Base-by-base conservation (phyloP, 1,139 yeast genomes). In the Taphrina communis region DNA sequence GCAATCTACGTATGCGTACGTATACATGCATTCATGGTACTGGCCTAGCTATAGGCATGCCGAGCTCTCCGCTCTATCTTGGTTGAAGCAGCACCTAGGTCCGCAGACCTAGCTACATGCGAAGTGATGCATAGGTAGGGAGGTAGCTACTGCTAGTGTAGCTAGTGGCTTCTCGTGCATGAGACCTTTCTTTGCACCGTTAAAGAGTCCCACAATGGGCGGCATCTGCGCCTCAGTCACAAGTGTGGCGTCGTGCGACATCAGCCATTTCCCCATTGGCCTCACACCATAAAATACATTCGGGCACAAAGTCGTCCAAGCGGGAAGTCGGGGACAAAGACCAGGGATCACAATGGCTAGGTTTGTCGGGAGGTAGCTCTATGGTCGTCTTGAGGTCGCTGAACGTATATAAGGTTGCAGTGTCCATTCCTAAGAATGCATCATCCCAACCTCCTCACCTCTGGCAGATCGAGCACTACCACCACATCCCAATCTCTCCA, bases 311-410 rank as follows among this genome's bases (percentile, higher is more conserved):
- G 17, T 44, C 31, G 2, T 12, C 48, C 8, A 12, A 17, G 19
- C n/a, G 48, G 48, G 48, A 42, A 14, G n/a, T 44, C 17, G 48
- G 42, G 53, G 53, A 50, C 53, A 50, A 50, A 50, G 53, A 50
- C 48, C 48, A 2, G 48, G n/a, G 48, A 25, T 25, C 31, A 25
- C 31, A 25, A 25, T 25, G 31, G 31, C 31, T 25, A 25, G 31
- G 31, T 25, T 25, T 4, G 31, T 44, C 48, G 3, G 19, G 48
- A 44, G 9, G 9, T n/a, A n/a, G 48, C 48, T 44, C 48, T 44
- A 44, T 44, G 48, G 48, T 44, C 48, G 19, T 44, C 48, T 11
- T 39, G 14, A 39, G 6, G 14, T 14, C 14, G 14, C 42, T 14
- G 14, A 2, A 14, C 19, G 36, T 50, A 50, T 50, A 50, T 50